Evolutionary conservation across 2,329 filamentous ascomycete genomes (phyloP), one percentile per base, ranked within the genome.

Genomic region (Exophiala mesophila): DNA sequence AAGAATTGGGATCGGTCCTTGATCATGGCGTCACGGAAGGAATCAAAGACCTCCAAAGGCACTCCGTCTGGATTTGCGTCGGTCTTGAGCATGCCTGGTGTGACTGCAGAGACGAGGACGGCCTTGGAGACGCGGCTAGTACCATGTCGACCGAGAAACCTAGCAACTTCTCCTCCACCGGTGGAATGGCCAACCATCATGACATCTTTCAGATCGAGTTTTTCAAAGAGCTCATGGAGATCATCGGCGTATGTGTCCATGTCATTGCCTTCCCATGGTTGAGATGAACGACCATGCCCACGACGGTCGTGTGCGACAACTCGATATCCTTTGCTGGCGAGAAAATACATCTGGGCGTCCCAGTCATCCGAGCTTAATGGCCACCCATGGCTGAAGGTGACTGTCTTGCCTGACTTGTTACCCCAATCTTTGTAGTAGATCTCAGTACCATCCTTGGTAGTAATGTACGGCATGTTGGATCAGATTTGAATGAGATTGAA

Each of bases 351-450:
- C 38, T 67, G 64, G 34, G 53, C 59, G 36, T 67, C 64, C 55
- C 58, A 67, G 47, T 63, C 63, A 49, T 69, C 64, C 32, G 57
- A 58, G 54, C 57, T 65, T 15, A 68, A 49, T 1, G 65, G 64
- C 65, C 65, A 67, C 39, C 63, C 65, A 37, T 67, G 65, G 0
- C 58, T 62, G 52, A 68, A 66, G 24, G 58, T 57, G 30, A 67
- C 52, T 3, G 59, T 53, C 5, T 53, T 44, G 30, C 60, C 63
- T 3, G 50, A 42, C 2, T 60, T 55, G 53, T 65, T 63, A 43
- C 65, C 65, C 66, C 65, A 69, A 49, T 66, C 62, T 53, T 68
- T 68, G 58, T 68, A 68, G 57, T 58, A 69, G 43, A 69, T 59
- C 38, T 60, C 45, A 18, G 60, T 61, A 18, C 62, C 60, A 47